These are phyloP conservation scores for Trichoderma erinaceum DNA, from an alignment of 495 filamentous ascomycete genomes.

Conservation along the genomic window DNA sequence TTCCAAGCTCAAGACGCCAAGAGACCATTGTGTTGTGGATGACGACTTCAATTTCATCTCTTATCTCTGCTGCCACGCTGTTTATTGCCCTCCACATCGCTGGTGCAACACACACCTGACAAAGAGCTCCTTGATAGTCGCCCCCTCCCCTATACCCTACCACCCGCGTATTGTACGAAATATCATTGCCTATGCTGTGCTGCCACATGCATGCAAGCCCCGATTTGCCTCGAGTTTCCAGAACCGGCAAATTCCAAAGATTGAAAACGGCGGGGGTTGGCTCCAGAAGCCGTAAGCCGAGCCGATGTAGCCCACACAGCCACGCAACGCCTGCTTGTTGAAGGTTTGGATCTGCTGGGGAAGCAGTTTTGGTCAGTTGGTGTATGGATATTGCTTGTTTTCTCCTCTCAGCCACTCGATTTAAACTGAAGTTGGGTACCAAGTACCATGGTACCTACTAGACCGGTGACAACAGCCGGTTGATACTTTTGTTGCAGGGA, in stretches of 20 bases:
- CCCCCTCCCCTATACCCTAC: background rate
- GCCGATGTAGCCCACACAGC: background rate
- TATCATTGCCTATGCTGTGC: background rate
- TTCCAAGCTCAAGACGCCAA: no score
- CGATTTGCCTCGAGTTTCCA: constrained; percentile 6
- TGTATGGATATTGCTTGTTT: no score
- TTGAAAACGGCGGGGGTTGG: background rate
- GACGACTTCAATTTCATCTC: background rate
- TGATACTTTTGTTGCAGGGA: no score
- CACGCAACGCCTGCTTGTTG: background rate
- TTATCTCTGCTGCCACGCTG: background rate
- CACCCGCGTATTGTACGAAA: background rate
- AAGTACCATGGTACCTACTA: no score
- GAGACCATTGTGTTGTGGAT: background rate
- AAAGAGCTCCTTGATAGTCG: background rate
- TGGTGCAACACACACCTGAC: background rate
- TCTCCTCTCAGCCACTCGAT: no score
- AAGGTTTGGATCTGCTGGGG: background rate
- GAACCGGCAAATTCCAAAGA: constrained; percentile 6
- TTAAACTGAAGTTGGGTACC: no score
- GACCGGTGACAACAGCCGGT: no score
- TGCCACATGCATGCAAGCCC: constrained; percentile 1
- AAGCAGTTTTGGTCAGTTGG: no score
- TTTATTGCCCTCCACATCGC: background rate
- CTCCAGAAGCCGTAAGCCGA: background rate